Evolutionary conservation across 2,329 filamentous ascomycete species (phyloP).

Genomic region (Aspergillus ochraceoroseus): DNA sequence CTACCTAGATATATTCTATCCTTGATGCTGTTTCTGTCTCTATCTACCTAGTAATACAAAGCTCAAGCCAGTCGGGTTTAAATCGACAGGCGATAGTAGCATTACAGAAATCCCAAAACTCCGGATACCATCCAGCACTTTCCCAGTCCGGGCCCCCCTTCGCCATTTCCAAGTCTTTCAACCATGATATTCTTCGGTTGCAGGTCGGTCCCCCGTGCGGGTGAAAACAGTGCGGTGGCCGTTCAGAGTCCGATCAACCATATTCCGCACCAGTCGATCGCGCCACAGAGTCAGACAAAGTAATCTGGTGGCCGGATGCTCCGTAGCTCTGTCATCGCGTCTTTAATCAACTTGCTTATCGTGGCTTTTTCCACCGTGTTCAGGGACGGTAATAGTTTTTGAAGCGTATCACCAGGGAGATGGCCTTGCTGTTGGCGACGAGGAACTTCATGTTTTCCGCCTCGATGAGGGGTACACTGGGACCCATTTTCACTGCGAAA

Average conservation of each 20-base stretch:
- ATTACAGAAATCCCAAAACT: constrained; percentile 22
- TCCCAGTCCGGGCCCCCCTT: constrained; percentile 14
- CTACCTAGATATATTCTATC: too few relatives aligned
- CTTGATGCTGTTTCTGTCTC: not conserved
- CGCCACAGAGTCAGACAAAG: constrained; percentile 16
- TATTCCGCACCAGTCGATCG: constrained; percentile 14
- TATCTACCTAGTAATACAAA: constrained; percentile 13
- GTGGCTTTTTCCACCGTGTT: constrained; percentile 11
- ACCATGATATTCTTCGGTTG: constrained; percentile 20
- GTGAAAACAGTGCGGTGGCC: constrained; percentile 18
- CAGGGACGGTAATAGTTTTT: not conserved
- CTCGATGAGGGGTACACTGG: constrained; percentile 15
- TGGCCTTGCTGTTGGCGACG: too few relatives aligned
- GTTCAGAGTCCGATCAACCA: constrained; percentile 18
- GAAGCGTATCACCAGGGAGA: constrained; percentile 9
- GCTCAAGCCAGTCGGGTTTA: constrained; percentile 16
- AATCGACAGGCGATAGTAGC: constrained; percentile 16
- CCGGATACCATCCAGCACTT: constrained; percentile 17
- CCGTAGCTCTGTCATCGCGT: constrained; percentile 13
- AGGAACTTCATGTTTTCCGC: constrained; percentile 22
- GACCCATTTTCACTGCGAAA: constrained; percentile 20
- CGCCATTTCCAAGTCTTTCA: constrained; percentile 5
- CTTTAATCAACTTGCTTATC: constrained; percentile 11
- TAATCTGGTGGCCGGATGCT: constrained; percentile 15
- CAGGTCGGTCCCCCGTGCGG: constrained; percentile 18